A percentile compares a stretch with the other conserved stretches of the same genome.
These are phyloP conservation scores for Malus hybrid DNA, from an alignment of 331 rosid species.

Conservation along the genomic window DNA sequence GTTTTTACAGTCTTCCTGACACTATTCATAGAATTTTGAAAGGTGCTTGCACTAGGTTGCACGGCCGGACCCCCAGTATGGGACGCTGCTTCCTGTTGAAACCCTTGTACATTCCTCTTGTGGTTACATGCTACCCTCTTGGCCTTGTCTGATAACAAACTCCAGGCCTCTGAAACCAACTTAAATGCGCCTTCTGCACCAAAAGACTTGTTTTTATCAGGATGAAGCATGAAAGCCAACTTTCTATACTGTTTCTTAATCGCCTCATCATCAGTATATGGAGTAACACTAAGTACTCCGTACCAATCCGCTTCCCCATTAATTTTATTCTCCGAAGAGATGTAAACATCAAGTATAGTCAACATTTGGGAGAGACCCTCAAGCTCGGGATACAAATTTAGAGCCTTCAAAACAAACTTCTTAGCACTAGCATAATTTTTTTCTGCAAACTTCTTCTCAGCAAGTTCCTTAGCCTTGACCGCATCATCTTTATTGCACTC, in stretches of 20 bases:
- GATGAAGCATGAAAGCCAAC: slow-evolving; percentile 35
- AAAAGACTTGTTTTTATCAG: slow-evolving; percentile 37
- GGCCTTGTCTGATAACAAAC: slow-evolving; percentile 25
- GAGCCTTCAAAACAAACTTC: slow-evolving; percentile 32
- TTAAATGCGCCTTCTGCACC: slow-evolving; percentile 46
- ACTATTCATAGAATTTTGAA: slow-evolving; percentile 11
- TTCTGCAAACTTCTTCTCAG: slow-evolving; percentile 34
- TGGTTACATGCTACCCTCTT: slow-evolving; percentile 24
- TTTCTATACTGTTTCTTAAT: slow-evolving; percentile 32
- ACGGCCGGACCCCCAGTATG: slow-evolving; percentile 1
- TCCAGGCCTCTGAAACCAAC: slow-evolving; percentile 38
- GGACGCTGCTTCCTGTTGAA: slow-evolving; percentile 6
- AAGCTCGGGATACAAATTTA: slow-evolving; percentile 28
- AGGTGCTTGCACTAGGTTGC: slow-evolving; percentile 15
- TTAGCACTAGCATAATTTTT: slow-evolving; percentile 21
- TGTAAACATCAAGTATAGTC: slow-evolving; percentile 23
- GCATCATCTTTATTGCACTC: slow-evolving; percentile 43
- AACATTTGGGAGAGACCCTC: slow-evolving; percentile 32
- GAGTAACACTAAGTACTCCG: slow-evolving; percentile 28
- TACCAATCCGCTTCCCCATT: slow-evolving; percentile 37
- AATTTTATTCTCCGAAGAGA: slow-evolving; percentile 28
- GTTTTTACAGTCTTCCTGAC: neutral
- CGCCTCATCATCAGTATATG: slow-evolving; percentile 26
- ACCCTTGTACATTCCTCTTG: slow-evolving; percentile 12
- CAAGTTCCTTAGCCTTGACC: slow-evolving; percentile 29